These are phyloP conservation scores for Yamadazyma akitaensis DNA, from an alignment of 805 yeast species.

Conservation along the genomic window DNA sequence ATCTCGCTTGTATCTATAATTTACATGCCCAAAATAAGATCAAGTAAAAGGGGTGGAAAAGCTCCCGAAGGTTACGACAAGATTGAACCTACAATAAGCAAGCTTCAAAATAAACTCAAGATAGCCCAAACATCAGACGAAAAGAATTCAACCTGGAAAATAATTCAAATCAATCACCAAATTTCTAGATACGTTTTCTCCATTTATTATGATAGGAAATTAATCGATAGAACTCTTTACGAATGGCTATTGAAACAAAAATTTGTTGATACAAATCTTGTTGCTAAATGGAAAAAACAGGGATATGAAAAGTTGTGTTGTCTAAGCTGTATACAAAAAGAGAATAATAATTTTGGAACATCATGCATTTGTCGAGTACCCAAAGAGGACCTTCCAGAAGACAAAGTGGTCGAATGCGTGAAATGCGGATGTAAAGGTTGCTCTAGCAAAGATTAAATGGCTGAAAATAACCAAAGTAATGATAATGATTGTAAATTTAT, in stretches of 20 bases:
- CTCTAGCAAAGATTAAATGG: constrained; percentile 60
- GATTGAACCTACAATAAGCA: constrained; percentile 61
- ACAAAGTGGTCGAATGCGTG: constrained; percentile 49
- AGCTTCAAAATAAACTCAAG: constrained; percentile 57
- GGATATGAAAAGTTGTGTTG: constrained; percentile 90
- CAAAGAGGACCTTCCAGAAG: constrained; percentile 44
- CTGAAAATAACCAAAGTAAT: background rate
- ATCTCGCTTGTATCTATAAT: background rate
- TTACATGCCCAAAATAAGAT: constrained; percentile 45
- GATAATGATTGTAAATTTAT: background rate
- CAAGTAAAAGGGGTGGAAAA: constrained; percentile 39
- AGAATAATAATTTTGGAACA: constrained; percentile 59
- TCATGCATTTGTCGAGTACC: constrained; percentile 90
- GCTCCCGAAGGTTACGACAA: constrained; percentile 77
- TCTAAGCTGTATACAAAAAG: constrained; percentile 64
- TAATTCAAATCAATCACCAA: constrained; percentile 68
- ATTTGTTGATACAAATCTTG: constrained; percentile 63
- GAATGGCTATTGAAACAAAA: constrained; percentile 68
- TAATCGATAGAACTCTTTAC: constrained; percentile 65
- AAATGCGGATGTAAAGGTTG: constrained; percentile 89
- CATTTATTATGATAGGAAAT: constrained; percentile 64
- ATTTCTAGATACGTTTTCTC: constrained; percentile 73
- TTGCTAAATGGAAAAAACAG: constrained; percentile 77
- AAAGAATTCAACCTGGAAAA: constrained; percentile 64
- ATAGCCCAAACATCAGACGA: constrained; percentile 44